phyloP scores from a whole-genome alignment of 345 rosid genomes.

The Rhizophora mangle region DNA sequence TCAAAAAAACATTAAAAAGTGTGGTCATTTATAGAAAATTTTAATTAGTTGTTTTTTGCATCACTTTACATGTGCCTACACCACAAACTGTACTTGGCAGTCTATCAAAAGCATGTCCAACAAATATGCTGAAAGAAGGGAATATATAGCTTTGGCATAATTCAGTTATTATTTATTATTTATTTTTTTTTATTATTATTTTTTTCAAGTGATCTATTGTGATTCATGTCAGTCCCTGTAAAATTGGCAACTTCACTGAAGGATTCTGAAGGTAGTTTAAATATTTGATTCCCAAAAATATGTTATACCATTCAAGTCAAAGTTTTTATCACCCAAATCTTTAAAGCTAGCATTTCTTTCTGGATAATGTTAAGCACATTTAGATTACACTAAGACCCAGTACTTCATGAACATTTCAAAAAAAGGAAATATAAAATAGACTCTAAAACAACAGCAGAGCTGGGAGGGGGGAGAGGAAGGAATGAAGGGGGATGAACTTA shows the following conservation, averaged over 20 bases:
- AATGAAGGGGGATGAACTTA: neutral
- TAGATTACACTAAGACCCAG: no score
- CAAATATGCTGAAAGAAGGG: neutral
- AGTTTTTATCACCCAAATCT: no score
- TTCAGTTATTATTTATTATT: no score
- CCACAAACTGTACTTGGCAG: neutral
- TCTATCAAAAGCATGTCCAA: neutral
- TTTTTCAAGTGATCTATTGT: neutral
- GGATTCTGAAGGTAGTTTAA: neutral
- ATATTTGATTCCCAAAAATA: neutral
- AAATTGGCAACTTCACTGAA: neutral
- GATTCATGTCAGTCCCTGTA: neutral
- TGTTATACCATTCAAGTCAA: no score
- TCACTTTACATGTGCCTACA: neutral
- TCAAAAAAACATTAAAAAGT: neutral
- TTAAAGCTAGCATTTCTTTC: no score
- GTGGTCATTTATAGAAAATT: no score
- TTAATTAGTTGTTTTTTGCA: neutral
- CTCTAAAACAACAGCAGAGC: neutral
- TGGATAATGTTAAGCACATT: no score
- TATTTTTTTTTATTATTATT: no score
- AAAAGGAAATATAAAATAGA: no score
- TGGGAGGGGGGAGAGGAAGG: neutral
- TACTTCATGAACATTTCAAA: no score
- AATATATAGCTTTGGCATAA: neutral